Conservation (phyloP, 2,329 filamentous ascomycete species). For the Pseudogymnoascus verrucosus region DNA sequence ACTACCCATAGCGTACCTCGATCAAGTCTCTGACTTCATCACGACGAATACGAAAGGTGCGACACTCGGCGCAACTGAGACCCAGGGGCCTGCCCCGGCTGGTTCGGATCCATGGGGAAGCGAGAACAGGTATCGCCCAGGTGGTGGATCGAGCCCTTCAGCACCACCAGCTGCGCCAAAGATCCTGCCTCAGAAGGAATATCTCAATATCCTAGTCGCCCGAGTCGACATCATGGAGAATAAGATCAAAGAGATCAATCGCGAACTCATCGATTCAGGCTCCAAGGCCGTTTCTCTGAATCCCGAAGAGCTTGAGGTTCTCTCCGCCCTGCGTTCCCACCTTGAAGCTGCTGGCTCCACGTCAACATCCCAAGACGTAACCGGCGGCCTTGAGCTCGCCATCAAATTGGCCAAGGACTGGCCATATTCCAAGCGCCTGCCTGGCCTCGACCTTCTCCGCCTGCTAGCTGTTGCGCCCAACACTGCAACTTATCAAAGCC, state of each 20-base stretch:
- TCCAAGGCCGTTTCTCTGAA: conserved; percentile 69
- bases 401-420: conserved; percentile 68
- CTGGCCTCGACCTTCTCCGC: conserved; percentile 81
- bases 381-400: conserved; percentile 52
- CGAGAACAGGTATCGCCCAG: conserved; percentile 71
- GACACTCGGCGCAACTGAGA: conserved; percentile 59
- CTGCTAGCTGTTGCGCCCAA: conserved; percentile 63
- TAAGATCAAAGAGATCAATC: conserved; percentile 69
- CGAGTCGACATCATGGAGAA: conserved; percentile 66
- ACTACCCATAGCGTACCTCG: conserved; percentile 76
- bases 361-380: conserved; percentile 36
- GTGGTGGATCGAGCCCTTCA: conserved; percentile 40
- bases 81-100: conserved; percentile 31
- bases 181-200: conserved; percentile 69
- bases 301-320: conserved; percentile 56
- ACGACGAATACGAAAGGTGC: conserved; percentile 81
- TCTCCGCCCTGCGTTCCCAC: conserved; percentile 53
- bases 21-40: conserved; percentile 91
- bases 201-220: conserved; percentile 67
- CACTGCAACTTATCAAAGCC: conserved; percentile 52
- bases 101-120: conserved; percentile 68
- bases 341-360: conserved; percentile 46
- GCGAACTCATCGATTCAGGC: conserved; percentile 60
- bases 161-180: conserved; percentile 42
- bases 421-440: conserved; percentile 73